Conservation (phyloP, 345 rosid species). For the Camelina laxa region DNA sequence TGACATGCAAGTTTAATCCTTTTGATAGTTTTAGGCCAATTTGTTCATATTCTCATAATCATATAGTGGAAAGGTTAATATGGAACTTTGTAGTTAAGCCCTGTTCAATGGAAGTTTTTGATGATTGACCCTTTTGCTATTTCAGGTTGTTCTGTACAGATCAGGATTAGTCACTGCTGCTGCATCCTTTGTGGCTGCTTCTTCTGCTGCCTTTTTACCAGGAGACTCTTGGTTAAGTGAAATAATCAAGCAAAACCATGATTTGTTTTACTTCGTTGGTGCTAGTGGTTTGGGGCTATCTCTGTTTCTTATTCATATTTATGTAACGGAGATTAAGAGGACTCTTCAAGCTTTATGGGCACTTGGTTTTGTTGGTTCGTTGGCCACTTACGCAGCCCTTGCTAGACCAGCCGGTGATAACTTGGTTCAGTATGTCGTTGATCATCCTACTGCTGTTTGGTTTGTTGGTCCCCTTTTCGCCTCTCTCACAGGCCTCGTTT, state of each 20-base stretch:
- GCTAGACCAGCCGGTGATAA: conserved; percentile 74
- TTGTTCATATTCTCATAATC: conserved; percentile 1
- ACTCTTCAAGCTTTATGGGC: conserved; percentile 94
- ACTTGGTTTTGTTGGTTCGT: conserved; percentile 75
- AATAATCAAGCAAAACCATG: conserved; percentile 63
- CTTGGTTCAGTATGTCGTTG: conserved; percentile 71
- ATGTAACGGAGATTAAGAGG: conserved; percentile 89
- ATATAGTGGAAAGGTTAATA: not conserved
- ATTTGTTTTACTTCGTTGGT: conserved; percentile 66
- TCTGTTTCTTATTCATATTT: conserved; percentile 78
- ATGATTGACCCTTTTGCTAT: not conserved
- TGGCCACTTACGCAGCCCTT: conserved; percentile 59
- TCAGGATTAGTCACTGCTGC: conserved; percentile 85
- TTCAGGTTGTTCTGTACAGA: conserved; percentile 84
- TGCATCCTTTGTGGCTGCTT: conserved; percentile 75
- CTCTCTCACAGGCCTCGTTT: conserved; percentile 86
- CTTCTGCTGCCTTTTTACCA: conserved; percentile 78
- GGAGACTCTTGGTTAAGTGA: conserved; percentile 52
- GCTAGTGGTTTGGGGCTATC: conserved; percentile 87
- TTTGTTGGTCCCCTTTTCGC: conserved; percentile 95
- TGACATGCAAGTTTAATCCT: conserved; percentile 23
- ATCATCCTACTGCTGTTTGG: conserved; percentile 77
- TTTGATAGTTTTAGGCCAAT: not conserved
- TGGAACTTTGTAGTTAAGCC: not conserved
- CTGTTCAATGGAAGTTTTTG: conserved; percentile 10